Conservation (phyloP, 192 early-diverging fungal species). For the Coemansia sp. region DNA sequence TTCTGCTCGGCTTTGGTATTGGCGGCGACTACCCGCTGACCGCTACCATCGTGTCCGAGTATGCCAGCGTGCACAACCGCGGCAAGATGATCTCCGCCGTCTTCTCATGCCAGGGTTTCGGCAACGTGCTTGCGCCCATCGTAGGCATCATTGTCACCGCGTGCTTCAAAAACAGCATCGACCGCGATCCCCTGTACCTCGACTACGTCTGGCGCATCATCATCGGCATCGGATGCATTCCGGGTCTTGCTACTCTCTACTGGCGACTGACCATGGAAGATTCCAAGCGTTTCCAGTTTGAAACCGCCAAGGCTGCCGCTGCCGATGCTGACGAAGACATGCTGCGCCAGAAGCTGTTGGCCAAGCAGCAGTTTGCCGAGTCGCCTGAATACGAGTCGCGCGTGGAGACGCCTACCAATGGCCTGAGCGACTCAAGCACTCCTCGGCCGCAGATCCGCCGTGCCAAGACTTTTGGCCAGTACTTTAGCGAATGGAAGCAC, state of each 20-base stretch:
- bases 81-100: conserved; percentile 89
- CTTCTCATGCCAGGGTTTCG: conserved; percentile 94
- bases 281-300: conserved; percentile 76
- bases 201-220: conserved; percentile 94
- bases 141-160: conserved; percentile 74
- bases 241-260: conserved; percentile 83
- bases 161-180: conserved; percentile 70
- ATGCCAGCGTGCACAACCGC: conserved; percentile 74
- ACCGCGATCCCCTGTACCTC: conserved; percentile 63
- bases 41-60: conserved; percentile 92
- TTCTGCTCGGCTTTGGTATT: conserved; percentile 90
- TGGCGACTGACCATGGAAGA: conserved; percentile 92
- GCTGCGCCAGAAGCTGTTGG: conserved; percentile 37
- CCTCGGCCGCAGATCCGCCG: conserved; percentile 5
- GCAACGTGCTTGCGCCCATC: conserved; percentile 78
- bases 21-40: conserved; percentile 96
- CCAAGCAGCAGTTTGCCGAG: conserved; percentile 28
- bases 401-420: conserved; percentile 7
- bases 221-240: conserved; percentile 82
- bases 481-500: conserved; percentile 83
- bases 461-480: conserved; percentile 59
- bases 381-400: conserved; percentile 19
- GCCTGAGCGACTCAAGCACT: not conserved
- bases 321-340: conserved; percentile 54
- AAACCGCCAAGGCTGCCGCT: conserved; percentile 37